phyloP scores from a whole-genome alignment of 257 asterid species.

The Solanum bulbocastanum region DNA sequence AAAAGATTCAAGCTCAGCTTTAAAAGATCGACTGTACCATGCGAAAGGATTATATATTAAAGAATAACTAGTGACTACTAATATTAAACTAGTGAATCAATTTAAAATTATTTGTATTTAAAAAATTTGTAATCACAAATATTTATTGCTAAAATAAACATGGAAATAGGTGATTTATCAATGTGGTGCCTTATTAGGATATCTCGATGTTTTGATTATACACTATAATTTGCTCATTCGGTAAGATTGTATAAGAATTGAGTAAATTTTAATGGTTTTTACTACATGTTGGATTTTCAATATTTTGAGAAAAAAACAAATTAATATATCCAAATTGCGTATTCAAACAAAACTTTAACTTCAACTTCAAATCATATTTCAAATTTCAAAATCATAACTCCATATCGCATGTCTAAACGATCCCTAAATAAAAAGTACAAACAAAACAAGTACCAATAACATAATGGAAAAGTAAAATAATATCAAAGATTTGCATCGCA shows the following conservation, averaged over 20 bases:
- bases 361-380: not conserved
- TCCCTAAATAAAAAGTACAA: not conserved
- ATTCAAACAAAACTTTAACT: not conserved
- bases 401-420: not conserved
- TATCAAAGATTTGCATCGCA: too few species aligned
- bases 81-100: not conserved
- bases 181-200: not conserved
- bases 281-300: too few species aligned
- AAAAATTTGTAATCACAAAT: too few species aligned
- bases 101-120: too few species aligned
- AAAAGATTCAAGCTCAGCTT: not conserved
- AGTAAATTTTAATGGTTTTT: not conserved
- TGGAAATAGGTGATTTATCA: not conserved
- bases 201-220: too few species aligned
- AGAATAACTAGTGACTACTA: not conserved
- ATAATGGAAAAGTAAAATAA: too few species aligned
- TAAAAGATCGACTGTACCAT: not conserved
- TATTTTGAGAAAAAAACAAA: too few species aligned
- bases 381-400: too few species aligned
- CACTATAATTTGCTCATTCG: not conserved
- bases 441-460: not conserved
- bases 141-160: too few species aligned
- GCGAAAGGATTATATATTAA: not conserved
- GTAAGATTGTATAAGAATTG: too few species aligned
- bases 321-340: not conserved